Percentiles rank a stretch among this genome's conserved stretches.
phyloP scores from a whole-genome alignment of 371 early-diverging fungal species.

The Saksenaea vasiformis region DNA sequence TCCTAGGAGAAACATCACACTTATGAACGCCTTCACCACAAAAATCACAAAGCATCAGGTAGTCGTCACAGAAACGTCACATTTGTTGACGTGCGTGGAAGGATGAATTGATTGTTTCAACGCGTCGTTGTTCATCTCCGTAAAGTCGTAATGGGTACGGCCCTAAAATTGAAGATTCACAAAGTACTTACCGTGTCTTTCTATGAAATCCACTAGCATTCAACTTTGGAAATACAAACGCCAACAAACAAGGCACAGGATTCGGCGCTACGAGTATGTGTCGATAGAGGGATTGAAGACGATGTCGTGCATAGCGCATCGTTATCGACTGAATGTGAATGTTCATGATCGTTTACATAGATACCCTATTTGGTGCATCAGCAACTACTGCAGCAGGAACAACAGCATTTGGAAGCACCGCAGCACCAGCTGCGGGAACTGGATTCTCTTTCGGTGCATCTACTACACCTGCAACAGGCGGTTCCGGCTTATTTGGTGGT shows the following conservation, averaged over 20 bases:
- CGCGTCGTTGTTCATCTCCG: background rate
- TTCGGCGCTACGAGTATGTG: slow-evolving; percentile 12
- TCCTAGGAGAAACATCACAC: no score
- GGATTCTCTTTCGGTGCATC: slow-evolving; percentile 7
- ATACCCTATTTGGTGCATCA: slow-evolving; percentile 12
- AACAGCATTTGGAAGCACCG: slow-evolving; percentile 6
- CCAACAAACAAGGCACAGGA: slow-evolving; percentile 31
- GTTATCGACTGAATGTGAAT: background rate
- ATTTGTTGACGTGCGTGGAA: background rate
- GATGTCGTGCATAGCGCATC: background rate
- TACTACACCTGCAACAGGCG: slow-evolving; percentile 15
- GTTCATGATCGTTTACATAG: background rate
- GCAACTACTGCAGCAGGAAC: slow-evolving; percentile 10
- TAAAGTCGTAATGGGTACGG: background rate
- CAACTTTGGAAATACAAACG: slow-evolving; percentile 28
- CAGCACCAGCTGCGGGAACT: slow-evolving; percentile 7
- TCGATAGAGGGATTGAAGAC: background rate
- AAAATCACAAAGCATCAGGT: no score
- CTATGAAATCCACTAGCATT: slow-evolving; percentile 21
- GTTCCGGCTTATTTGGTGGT: slow-evolving; percentile 29
- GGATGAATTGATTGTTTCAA: background rate
- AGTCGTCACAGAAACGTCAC: background rate
- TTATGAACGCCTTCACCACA: no score
- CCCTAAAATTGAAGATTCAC: background rate
- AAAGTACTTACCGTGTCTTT: background rate